Evolutionary conservation across 768 basidiomycete genomes (phyloP).

Genomic region (Lactarius deliciosus): DNA sequence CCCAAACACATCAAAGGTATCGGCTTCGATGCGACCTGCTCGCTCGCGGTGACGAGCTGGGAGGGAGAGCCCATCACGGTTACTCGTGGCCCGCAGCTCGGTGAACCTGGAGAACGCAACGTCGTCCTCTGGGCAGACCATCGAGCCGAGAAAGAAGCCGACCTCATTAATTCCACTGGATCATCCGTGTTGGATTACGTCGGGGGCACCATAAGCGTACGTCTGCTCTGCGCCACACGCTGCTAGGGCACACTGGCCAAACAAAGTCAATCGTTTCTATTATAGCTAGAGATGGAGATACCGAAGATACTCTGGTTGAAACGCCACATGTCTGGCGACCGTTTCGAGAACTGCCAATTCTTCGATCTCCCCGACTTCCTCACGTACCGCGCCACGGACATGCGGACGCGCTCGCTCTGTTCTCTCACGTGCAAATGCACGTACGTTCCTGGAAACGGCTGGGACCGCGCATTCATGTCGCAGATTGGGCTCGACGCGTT

Average conservation of each 20-base stretch:
- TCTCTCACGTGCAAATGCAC: conserved; percentile 97
- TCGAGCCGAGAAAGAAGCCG: conserved; percentile 88
- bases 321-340: conserved; percentile 70
- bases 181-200: conserved; percentile 91
- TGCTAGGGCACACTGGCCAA: background rate
- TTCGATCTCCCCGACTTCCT: conserved; percentile 95
- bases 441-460: conserved; percentile 83
- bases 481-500: conserved; percentile 79
- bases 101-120: conserved; percentile 71
- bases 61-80: conserved; percentile 74
- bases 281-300: conserved; percentile 94
- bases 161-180: conserved; percentile 81
- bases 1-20: conserved; percentile 75
- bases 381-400: conserved; percentile 84
- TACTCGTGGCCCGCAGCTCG: conserved; percentile 64
- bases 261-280: background rate
- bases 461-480: conserved; percentile 86
- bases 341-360: conserved; percentile 77
- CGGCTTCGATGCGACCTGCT: conserved; percentile 97
- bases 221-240: conserved; percentile 22
- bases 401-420: conserved; percentile 77
- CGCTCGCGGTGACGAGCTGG: conserved; percentile 79
- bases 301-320: conserved; percentile 98
- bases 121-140: conserved; percentile 97
- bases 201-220: conserved; percentile 92